Percentiles rank a stretch among this genome's conserved stretches.
These are phyloP conservation scores for Trichomonascaceae sp. DNA, from an alignment of 1,139 yeast genomes.

Conservation along the genomic window DNA sequence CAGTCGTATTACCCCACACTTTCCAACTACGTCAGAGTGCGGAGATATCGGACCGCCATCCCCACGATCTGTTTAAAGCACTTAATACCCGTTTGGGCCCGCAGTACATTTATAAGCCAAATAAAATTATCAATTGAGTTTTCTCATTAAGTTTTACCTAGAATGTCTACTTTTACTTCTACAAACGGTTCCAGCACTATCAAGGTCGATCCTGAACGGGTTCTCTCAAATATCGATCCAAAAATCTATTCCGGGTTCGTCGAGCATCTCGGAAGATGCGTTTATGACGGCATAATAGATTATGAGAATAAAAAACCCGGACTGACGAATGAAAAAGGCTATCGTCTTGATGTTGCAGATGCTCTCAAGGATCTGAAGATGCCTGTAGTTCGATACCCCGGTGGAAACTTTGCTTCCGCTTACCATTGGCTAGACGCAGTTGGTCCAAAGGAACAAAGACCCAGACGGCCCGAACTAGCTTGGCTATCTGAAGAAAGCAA, in stretches of 20 bases:
- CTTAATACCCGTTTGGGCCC: neutral
- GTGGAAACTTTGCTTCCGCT: constrained; percentile 34
- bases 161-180: neutral
- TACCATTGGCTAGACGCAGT: constrained; percentile 36
- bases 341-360: constrained; percentile 29
- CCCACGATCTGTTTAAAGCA: neutral
- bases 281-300: constrained; percentile 35
- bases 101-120: neutral
- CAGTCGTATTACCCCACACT: neutral
- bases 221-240: constrained; percentile 25
- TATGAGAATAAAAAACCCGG: constrained; percentile 21
- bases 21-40: neutral
- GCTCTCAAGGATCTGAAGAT: constrained; percentile 31
- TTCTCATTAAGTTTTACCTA: neutral
- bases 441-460: constrained; percentile 31
- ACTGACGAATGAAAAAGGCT: constrained; percentile 27
- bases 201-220: constrained; percentile 24
- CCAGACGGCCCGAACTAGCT: constrained; percentile 33
- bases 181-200: constrained; percentile 4
- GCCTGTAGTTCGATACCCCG: constrained; percentile 36
- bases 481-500: constrained; percentile 33
- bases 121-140: neutral
- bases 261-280: constrained; percentile 35
- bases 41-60: neutral
- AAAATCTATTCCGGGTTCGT: constrained; percentile 33